Conservation (phyloP, 1,284 basidiomycete genomes). For the Ustilago crameri region DNA sequence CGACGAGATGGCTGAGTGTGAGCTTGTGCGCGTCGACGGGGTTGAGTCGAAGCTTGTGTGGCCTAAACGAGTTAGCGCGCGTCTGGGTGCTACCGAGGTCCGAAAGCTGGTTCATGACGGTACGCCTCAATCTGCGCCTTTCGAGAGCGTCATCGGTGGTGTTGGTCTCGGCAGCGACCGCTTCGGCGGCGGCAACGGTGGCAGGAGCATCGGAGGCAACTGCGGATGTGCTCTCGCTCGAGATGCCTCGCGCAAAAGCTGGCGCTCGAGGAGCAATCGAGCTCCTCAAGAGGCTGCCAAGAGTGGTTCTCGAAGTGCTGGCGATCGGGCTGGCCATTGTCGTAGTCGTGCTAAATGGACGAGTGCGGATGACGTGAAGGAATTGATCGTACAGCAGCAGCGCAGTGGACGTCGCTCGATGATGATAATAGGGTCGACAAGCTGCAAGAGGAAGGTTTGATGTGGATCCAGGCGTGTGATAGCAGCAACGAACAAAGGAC, state of each 20-base stretch:
- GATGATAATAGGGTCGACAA: too few species aligned
- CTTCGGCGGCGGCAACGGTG: slow-evolving; percentile 4
- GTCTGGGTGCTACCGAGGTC: slow-evolving; percentile 82
- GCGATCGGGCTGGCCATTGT: slow-evolving; percentile 53
- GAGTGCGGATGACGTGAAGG: not conserved
- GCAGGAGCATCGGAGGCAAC: slow-evolving; percentile 11
- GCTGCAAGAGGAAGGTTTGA: too few species aligned
- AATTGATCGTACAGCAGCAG: too few species aligned
- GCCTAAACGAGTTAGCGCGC: slow-evolving; percentile 77
- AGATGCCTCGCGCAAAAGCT: slow-evolving; percentile 12
- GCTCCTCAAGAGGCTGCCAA: slow-evolving; percentile 34
- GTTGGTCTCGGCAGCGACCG: slow-evolving; percentile 10
- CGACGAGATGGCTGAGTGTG: slow-evolving; percentile 88
- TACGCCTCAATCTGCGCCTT: slow-evolving; percentile 45
- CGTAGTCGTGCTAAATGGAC: not conserved
- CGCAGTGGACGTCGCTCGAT: too few species aligned
- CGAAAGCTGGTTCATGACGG: slow-evolving; percentile 74
- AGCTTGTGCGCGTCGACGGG: slow-evolving; percentile 75
- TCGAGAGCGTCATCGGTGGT: slow-evolving; percentile 27
- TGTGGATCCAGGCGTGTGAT: too few species aligned
- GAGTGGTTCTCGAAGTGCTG: slow-evolving; percentile 45
- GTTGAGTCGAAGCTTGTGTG: slow-evolving; percentile 78
- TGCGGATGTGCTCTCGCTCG: slow-evolving; percentile 13
- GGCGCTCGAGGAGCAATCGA: slow-evolving; percentile 7
- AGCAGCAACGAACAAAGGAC: too few species aligned